Conservation (phyloP, 345 rosid species). For the Rhodomyrtus tomentosa region DNA sequence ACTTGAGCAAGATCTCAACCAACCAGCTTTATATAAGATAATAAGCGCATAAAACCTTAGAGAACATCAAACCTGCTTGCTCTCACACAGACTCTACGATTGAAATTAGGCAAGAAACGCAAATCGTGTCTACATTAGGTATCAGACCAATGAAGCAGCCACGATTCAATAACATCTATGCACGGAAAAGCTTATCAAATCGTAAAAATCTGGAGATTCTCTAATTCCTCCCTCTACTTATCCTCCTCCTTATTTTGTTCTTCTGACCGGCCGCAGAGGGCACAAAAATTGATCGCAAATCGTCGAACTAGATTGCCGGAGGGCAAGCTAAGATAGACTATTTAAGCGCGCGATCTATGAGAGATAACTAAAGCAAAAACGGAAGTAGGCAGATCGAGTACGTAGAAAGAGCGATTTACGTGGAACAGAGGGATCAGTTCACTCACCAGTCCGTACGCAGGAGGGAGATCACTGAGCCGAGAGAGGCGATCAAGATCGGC, state of each 20-base stretch:
- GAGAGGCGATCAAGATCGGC: background rate
- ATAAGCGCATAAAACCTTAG: background rate
- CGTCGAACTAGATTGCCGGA: background rate
- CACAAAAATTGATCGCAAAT: background rate
- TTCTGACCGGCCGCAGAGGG: background rate
- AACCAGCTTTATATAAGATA: background rate
- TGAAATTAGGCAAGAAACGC: background rate
- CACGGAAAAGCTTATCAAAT: background rate
- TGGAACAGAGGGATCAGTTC: background rate
- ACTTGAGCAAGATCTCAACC: background rate
- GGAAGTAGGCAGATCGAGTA: background rate
- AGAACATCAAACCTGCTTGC: background rate
- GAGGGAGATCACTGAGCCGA: background rate
- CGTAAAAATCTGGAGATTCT: background rate
- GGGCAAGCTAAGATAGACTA: background rate
- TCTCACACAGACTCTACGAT: background rate
- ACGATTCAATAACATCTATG: background rate
- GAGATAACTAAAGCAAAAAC: background rate
- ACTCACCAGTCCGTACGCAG: background rate
- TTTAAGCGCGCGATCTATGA: background rate
- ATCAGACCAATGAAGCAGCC: background rate
- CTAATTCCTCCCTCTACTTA: background rate
- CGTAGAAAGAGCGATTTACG: background rate
- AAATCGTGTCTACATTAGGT: background rate
- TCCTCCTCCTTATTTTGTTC: background rate